These are phyloP conservation scores for Adansonia grandidieri DNA, from an alignment of 441 rosid genomes.

Conservation along the genomic window DNA sequence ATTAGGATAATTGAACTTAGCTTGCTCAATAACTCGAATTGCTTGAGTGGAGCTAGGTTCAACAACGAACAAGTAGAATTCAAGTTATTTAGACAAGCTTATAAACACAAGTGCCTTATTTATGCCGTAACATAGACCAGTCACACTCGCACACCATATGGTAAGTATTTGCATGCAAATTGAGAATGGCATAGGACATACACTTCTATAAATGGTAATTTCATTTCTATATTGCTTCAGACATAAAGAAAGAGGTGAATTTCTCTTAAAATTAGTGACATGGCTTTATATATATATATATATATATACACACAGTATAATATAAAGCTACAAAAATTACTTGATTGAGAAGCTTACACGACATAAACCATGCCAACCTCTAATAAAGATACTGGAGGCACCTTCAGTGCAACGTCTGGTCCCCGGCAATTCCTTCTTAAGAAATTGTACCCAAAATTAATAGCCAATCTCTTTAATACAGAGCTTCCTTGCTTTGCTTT, in stretches of 20 bases:
- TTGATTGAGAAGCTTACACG: constrained; percentile 44
- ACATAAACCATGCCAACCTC: constrained; percentile 99
- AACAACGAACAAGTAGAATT: too few relatives aligned
- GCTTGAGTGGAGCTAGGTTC: too few relatives aligned
- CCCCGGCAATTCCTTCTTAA: constrained; percentile 92
- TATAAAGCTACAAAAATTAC: constrained; percentile 10
- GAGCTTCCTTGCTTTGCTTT: constrained; percentile 89
- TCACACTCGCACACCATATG: too few relatives aligned
- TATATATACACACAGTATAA: neutral
- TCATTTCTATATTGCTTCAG: neutral
- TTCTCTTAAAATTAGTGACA: neutral
- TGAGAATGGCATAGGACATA: neutral
- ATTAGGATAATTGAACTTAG: too few relatives aligned
- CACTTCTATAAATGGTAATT: neutral
- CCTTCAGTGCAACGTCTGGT: constrained; percentile 91
- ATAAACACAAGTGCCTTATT: too few relatives aligned
- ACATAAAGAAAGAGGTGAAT: constrained; percentile 14
- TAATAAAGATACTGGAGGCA: constrained; percentile 85
- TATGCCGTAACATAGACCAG: too few relatives aligned
- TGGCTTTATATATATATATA: neutral
- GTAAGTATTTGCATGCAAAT: neutral
- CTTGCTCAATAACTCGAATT: too few relatives aligned
- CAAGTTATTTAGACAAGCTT: too few relatives aligned
- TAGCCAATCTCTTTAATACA: constrained; percentile 73
- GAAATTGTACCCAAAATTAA: constrained; percentile 84